Percentiles rank a stretch among this genome's conserved stretches.
Conservation (phyloP, 495 filamentous ascomycete species). For the Penicillium paradoxum region DNA sequence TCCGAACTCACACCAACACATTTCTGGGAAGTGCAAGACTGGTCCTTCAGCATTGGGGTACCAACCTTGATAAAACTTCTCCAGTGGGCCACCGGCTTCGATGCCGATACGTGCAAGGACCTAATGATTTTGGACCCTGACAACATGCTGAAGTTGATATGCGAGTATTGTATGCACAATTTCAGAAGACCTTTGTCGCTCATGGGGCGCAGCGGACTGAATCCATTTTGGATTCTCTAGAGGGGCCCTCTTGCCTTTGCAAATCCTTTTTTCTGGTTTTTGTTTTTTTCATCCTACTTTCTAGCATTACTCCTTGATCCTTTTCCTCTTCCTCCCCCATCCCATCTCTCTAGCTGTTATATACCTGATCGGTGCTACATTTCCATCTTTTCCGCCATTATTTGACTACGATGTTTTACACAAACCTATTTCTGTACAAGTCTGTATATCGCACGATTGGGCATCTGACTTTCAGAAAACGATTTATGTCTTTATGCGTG, state of each 20-base stretch:
- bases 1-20: not conserved
- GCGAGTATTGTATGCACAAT: constrained; percentile 1
- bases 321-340: no score
- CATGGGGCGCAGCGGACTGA: not conserved
- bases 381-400: not conserved
- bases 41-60: constrained; percentile 1
- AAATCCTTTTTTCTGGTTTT: no score
- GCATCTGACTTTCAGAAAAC: not conserved
- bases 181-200: not conserved
- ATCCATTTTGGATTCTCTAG: not conserved
- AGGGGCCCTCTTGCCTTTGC: no score
- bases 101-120: not conserved
- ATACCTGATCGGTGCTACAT: no score
- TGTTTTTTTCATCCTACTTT: no score
- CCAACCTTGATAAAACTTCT: constrained; percentile 4
- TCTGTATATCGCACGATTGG: not conserved
- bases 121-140: not conserved
- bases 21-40: not conserved
- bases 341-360: no score
- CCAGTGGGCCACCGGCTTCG: not conserved
- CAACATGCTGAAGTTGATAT: constrained; percentile 6
- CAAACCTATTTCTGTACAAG: not conserved
- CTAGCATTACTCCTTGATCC: no score
- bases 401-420: not conserved
- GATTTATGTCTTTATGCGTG: not conserved